Percentiles rank a stretch among this genome's conserved stretches.
Evolutionary conservation across 106 monocot genomes (phyloP).

Genomic region (Agapanthus africanus): DNA sequence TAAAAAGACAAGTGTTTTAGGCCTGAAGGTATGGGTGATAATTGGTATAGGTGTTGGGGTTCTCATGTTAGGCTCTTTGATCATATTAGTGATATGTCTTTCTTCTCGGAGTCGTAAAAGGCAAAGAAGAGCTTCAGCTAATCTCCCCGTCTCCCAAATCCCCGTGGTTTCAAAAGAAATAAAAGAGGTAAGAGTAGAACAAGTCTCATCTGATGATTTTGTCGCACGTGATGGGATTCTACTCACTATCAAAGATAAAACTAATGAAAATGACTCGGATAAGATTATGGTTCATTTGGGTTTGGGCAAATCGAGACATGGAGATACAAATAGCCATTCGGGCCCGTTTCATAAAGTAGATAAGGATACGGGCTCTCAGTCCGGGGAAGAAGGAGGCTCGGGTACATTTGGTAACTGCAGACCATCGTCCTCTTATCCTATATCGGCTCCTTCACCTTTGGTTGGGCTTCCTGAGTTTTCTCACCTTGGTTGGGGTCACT

Average conservation of each 20-base stretch:
- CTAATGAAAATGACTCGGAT: constrained; percentile 27
- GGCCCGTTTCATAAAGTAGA: constrained; percentile 55
- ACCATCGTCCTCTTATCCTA: constrained; percentile 29
- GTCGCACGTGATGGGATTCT: too few relatives aligned
- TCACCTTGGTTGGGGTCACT: constrained; percentile 94
- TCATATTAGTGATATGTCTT: constrained; percentile 23
- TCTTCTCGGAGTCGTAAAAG: constrained; percentile 18
- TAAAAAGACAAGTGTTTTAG: constrained; percentile 38
- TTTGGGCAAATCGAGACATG: constrained; percentile 27
- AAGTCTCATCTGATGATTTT: constrained; percentile 17
- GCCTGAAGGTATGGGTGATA: constrained; percentile 56
- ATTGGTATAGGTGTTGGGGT: constrained; percentile 34
- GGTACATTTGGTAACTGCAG: constrained; percentile 24
- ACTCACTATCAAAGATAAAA: constrained; percentile 34
- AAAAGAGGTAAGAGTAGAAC: constrained; percentile 33
- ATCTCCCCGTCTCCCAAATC: constrained; percentile 31
- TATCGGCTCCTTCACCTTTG: constrained; percentile 69
- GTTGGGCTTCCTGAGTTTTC: constrained; percentile 83
- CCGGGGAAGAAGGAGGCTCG: constrained; percentile 53
- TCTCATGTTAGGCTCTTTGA: constrained; percentile 23
- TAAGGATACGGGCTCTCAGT: constrained; percentile 40
- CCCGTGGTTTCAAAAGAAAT: constrained; percentile 44
- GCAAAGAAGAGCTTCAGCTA: constrained; percentile 15
- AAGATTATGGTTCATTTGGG: constrained; percentile 21
- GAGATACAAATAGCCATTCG: constrained; percentile 27